A percentile compares a stretch with the other conserved stretches of the same genome.
phyloP scores from a whole-genome alignment of 1,284 basidiomycete species.

The Lentinula novae-zelandiae region DNA sequence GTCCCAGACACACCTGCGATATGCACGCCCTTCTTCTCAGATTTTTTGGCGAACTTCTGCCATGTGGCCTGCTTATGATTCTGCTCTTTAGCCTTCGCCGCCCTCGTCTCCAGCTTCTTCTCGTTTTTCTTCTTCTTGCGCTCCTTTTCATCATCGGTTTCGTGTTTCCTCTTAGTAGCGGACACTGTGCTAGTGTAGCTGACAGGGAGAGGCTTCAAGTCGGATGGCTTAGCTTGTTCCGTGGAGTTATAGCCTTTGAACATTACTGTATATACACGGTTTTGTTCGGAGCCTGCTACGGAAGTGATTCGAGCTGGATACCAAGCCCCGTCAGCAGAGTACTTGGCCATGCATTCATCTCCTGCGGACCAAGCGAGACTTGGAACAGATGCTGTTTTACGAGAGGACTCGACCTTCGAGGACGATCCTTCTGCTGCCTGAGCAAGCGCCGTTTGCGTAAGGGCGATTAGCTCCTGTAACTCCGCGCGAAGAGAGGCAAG shows the following conservation, averaged over 20 bases:
- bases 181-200: conserved; percentile 42
- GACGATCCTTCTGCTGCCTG: conserved; percentile 57
- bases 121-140: conserved; percentile 96
- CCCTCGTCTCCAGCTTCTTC: conserved; percentile 86
- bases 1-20: conserved; percentile 85
- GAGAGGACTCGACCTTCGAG: conserved; percentile 53
- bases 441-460: conserved; percentile 75
- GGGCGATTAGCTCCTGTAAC: conserved; percentile 85
- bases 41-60: conserved; percentile 98
- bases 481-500: conserved; percentile 76
- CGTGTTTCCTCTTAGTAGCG: conserved; percentile 72
- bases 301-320: conserved; percentile 91
- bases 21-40: conserved; percentile 91
- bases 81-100: conserved; percentile 89
- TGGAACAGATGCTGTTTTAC: conserved; percentile 48
- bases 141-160: conserved; percentile 83
- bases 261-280: conserved; percentile 87
- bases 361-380: conserved; percentile 73
- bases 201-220: conserved; percentile 68
- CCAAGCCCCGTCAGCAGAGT: conserved; percentile 85
- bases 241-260: conserved; percentile 96
- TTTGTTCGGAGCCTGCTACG: conserved; percentile 81
- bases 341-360: conserved; percentile 91
- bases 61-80: conserved; percentile 86
- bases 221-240: conserved; percentile 77